Evolutionary conservation across 257 asterid species (phyloP), one percentile per base, ranked within the genome.

Genomic region (Thymus mandschuricus): DNA sequence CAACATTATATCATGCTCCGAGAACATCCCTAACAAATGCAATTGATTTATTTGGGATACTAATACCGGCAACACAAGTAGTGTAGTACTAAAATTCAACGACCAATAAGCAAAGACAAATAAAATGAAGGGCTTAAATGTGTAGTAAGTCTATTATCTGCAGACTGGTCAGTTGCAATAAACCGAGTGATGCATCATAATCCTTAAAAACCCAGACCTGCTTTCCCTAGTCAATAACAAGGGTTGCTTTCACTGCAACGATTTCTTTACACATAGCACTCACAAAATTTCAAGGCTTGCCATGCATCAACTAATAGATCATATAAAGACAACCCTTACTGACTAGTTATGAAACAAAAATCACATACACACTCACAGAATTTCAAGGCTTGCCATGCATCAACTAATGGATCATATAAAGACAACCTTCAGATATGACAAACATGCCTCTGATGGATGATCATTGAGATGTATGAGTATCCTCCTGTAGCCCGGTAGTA

Each of bases 341-440:
- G 65, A 73, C 13, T 30, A 55, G 61, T 57, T 67, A 48, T 64
- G 30, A 12, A 21, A 21, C 21, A 40, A n/a, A 49, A 64, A 21
- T 15, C 67, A 66, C 40, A 64, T 3, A 56, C 33, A 28, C 11
- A 3, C 59, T 38, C 41, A 9, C 12, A 28, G 60, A 55, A 12
- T 55, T 7, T 55, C 60, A 55, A 29, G 4, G 1, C 11, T 30
- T 56, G 41, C 13, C 41, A 56, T 31, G 64, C 64, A 33, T 12
- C 44, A 58, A 31, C 44, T 31, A 51, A n/a, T 51, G 6, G 29
- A 51, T 51, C 56, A 58, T 40, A 50, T 5, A 52, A 44, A 43
- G 50, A 59, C n/a, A 48, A 48, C 34, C 63, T 58, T 64, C 45
- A 43, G 12, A 55, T 27, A 56, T 9, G 15, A 35, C 44, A 69